phyloP scores from a whole-genome alignment of 148 eudicot genomes.

The Talinum fruticosum region DNA sequence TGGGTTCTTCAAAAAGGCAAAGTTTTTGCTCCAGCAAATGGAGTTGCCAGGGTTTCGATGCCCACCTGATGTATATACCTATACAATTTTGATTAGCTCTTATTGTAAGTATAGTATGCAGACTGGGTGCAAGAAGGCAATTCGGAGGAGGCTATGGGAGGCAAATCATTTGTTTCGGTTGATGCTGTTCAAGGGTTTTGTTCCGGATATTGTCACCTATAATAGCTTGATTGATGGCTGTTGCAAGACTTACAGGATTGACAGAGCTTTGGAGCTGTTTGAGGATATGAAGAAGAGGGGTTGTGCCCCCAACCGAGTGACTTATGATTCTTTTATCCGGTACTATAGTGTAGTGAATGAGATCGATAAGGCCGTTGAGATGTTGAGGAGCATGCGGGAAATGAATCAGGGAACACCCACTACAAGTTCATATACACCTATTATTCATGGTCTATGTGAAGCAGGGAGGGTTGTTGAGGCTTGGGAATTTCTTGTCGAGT shows the following conservation, averaged over 20 bases:
- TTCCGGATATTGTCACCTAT: constrained; percentile 84
- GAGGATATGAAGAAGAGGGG: constrained; percentile 67
- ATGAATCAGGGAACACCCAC: constrained; percentile 54
- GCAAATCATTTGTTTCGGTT: constrained; percentile 77
- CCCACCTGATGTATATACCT: constrained; percentile 73
- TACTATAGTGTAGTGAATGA: constrained; percentile 74
- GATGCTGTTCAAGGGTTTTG: constrained; percentile 79
- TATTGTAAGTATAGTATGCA: constrained; percentile 65
- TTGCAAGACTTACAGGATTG: constrained; percentile 83
- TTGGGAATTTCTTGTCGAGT: constrained; percentile 51
- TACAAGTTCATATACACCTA: constrained; percentile 76
- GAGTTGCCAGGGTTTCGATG: constrained; percentile 79
- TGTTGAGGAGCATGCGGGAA: constrained; percentile 62
- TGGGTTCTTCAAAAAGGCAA: constrained; percentile 68
- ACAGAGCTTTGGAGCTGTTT: constrained; percentile 72
- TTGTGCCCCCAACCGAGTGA: constrained; percentile 66
- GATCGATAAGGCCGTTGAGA: constrained; percentile 64
- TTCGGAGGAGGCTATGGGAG: constrained; percentile 76
- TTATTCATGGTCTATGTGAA: constrained; percentile 75
- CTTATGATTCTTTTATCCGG: constrained; percentile 73
- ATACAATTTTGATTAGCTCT: constrained; percentile 74
- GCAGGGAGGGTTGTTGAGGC: constrained; percentile 64
- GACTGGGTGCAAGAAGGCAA: constrained; percentile 74
- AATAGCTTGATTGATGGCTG: constrained; percentile 85
- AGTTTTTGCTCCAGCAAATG: constrained; percentile 69